Conservation (phyloP, 108 stramenopile genomes). For the Nannochloropsis oceanica region DNA sequence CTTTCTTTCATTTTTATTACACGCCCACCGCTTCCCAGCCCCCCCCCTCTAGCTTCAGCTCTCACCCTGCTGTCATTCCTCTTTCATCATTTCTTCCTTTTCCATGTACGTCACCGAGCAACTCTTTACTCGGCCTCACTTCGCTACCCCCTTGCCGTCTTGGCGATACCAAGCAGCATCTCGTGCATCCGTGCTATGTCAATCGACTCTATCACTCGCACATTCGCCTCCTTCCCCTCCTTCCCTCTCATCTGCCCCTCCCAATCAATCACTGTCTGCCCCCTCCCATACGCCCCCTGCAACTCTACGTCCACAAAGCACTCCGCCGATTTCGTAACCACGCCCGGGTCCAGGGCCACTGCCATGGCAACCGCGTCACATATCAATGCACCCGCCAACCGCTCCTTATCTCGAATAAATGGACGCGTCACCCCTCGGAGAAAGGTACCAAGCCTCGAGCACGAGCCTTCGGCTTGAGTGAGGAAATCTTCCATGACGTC, state of each 20-base stretch:
- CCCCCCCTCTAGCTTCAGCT: too few species aligned
- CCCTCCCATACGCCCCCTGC: neutral
- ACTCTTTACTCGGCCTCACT: too few species aligned
- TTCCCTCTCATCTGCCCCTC: neutral
- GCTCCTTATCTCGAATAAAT: neutral
- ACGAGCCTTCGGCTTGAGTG: neutral
- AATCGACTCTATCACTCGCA: neutral
- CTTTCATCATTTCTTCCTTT: too few species aligned
- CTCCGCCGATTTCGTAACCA: neutral
- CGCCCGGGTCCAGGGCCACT: neutral
- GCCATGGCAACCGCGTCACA: conserved; percentile 2
- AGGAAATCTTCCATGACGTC: neutral
- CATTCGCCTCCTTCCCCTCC: neutral
- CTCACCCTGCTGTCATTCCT: too few species aligned
- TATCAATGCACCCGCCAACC: neutral
- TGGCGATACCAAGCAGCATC: neutral
- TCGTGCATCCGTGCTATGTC: neutral
- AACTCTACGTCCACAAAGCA: neutral
- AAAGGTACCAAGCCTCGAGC: neutral
- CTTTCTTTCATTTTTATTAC: too few species aligned
- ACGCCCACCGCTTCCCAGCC: too few species aligned
- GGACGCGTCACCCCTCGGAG: neutral
- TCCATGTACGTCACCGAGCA: too few species aligned
- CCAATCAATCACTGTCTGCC: conserved; percentile 1
- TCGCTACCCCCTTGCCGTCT: neutral